Percentiles rank a stretch among this genome's conserved stretches.
phyloP scores from a whole-genome alignment of 2,329 filamentous ascomycete genomes.

The Penicillium sp. region DNA sequence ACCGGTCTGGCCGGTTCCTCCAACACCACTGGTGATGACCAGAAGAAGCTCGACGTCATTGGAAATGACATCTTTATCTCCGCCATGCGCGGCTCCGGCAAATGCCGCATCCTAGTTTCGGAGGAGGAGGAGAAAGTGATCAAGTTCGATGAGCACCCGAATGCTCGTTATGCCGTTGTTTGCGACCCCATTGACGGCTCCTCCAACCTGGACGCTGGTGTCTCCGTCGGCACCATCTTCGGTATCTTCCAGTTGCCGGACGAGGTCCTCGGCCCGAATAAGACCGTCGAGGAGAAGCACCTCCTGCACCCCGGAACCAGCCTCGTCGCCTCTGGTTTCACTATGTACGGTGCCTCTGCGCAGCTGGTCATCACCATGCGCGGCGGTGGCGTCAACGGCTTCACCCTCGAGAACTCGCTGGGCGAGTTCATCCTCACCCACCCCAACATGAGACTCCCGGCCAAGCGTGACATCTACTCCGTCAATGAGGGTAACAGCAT shows the following conservation, averaged over 20 bases:
- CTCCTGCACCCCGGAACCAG: slow-evolving; percentile 85
- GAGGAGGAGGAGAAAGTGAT: slow-evolving; percentile 95
- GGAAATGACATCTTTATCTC: slow-evolving; percentile 97
- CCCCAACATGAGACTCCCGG: slow-evolving; percentile 84
- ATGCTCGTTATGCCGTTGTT: slow-evolving; percentile 82
- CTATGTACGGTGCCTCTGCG: slow-evolving; percentile 97
- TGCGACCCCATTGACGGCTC: slow-evolving; percentile 98
- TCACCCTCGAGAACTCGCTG: slow-evolving; percentile 92
- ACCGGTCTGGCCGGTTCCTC: slow-evolving; percentile 90
- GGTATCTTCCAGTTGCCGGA: slow-evolving; percentile 85
- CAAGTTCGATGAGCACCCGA: slow-evolving; percentile 67
- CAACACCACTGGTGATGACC: slow-evolving; percentile 93
- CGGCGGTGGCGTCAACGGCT: slow-evolving; percentile 86
- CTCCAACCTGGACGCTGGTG: slow-evolving; percentile 94
- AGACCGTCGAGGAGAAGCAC: slow-evolving; percentile 61
- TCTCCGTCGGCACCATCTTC: slow-evolving; percentile 97
- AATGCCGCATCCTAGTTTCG: slow-evolving; percentile 87
- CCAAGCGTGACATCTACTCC: slow-evolving; percentile 80
- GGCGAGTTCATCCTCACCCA: slow-evolving; percentile 99
- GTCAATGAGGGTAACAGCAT: slow-evolving; percentile 98
- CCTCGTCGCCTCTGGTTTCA: slow-evolving; percentile 92
- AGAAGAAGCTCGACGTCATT: slow-evolving; percentile 99
- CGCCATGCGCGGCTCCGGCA: slow-evolving; percentile 87
- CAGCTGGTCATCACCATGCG: slow-evolving; percentile 98
- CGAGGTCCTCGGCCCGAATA: slow-evolving; percentile 44